Evolutionary conservation across 2,329 filamentous ascomycete species (phyloP).

Genomic region (Endoconidiophora laricicola): DNA sequence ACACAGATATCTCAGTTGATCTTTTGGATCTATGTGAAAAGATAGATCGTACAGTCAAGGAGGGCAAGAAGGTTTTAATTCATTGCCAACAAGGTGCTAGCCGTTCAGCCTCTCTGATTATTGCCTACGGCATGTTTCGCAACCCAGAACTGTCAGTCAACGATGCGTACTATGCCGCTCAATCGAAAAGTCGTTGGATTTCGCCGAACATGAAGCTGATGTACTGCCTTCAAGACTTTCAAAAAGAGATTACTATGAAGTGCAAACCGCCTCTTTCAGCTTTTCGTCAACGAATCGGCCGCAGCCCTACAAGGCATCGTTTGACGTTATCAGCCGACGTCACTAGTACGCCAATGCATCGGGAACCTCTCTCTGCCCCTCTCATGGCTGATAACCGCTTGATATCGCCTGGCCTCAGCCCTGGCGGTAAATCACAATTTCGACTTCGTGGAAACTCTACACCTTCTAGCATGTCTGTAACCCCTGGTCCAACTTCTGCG

Average conservation of each 20-base stretch:
- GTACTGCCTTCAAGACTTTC: conserved; percentile 75
- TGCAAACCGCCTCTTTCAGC: conserved; percentile 28
- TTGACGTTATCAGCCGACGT: conserved; percentile 43
- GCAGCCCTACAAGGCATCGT: conserved; percentile 43
- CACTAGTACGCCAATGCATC: conserved; percentile 30
- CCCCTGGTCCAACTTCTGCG: conserved; percentile 49
- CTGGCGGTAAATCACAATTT: conserved; percentile 23
- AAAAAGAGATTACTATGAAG: conserved; percentile 42
- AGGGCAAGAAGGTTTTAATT: conserved; percentile 63
- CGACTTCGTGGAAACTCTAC: conserved; percentile 38
- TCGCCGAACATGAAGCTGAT: conserved; percentile 85
- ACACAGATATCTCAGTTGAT: conserved; percentile 69
- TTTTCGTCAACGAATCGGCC: conserved; percentile 31
- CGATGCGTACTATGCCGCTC: conserved; percentile 66
- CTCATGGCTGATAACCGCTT: conserved; percentile 35
- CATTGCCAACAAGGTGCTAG: conserved; percentile 81
- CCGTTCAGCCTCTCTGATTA: conserved; percentile 70
- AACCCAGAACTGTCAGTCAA: conserved; percentile 63
- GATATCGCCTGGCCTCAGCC: conserved; percentile 12
- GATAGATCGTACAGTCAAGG: conserved; percentile 54
- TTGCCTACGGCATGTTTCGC: conserved; percentile 69
- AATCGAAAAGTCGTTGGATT: conserved; percentile 72
- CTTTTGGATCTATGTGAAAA: conserved; percentile 57
- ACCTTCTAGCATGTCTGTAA: conserved; percentile 32
- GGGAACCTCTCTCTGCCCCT: conserved; percentile 44